Evolutionary conservation across 164 flowering plant genomes (phyloP).

Genomic region (Liriodendron chinense): DNA sequence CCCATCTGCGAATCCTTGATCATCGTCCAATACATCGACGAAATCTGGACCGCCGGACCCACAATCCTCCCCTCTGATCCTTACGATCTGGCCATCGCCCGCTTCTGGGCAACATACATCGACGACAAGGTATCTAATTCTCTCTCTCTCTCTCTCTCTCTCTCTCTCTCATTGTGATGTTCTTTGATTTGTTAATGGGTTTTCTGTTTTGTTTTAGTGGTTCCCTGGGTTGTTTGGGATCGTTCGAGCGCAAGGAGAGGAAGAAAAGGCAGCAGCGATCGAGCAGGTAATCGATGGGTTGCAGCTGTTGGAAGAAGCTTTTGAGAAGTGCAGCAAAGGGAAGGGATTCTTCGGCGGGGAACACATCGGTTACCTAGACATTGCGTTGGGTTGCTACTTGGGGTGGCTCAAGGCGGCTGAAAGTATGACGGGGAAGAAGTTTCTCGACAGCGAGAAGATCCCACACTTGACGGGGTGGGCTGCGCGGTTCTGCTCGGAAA

Average conservation of each 20-base stretch:
- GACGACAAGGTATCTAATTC: slow-evolving; percentile 50
- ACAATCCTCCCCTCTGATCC: slow-evolving; percentile 64
- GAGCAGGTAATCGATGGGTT: slow-evolving; percentile 30
- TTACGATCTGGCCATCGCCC: slow-evolving; percentile 56
- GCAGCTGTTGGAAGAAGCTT: slow-evolving; percentile 47
- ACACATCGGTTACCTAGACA: slow-evolving; percentile 48
- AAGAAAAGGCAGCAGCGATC: slow-evolving; percentile 27
- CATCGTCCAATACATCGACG: slow-evolving; percentile 72
- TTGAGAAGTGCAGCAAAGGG: slow-evolving; percentile 42
- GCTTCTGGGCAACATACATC: slow-evolving; percentile 67
- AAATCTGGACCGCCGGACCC: slow-evolving; percentile 47
- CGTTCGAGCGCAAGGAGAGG: slow-evolving; percentile 28
- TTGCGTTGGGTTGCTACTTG: slow-evolving; percentile 49
- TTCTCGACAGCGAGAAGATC: slow-evolving; percentile 37
- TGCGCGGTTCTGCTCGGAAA: slow-evolving; percentile 35
- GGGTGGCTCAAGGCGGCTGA: slow-evolving; percentile 46
- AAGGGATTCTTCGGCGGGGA: slow-evolving; percentile 63
- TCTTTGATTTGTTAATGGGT: not conserved
- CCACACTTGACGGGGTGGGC: slow-evolving; percentile 54
- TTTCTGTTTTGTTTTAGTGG: slow-evolving; percentile 32
- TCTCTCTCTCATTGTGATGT: too few species aligned
- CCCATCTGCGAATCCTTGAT: slow-evolving; percentile 58
- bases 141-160: too few species aligned
- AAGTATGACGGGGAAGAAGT: slow-evolving; percentile 23
- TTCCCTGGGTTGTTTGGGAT: slow-evolving; percentile 29